Base-by-base conservation (phyloP, 352 stramenopile genomes). In the Globisporangium paddicum region DNA sequence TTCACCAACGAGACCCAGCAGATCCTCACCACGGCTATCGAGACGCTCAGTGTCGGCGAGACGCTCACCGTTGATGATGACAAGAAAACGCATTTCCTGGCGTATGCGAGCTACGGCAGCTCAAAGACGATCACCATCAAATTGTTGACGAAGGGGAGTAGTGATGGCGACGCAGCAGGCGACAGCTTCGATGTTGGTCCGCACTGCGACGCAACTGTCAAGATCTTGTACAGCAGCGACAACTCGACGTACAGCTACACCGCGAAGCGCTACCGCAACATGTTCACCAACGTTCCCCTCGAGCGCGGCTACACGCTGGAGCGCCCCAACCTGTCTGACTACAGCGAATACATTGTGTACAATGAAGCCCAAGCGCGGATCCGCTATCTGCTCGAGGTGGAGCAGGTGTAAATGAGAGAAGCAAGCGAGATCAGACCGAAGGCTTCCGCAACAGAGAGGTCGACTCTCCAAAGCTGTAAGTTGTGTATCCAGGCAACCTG, bases 201-300 rank as follows among this genome's bases (percentile, higher is more conserved):
- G 44, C 72, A 63, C 63, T 77, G 64, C 13, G 66, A 72, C 28
- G 53, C 44, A 1, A 59, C 58, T 1, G 28, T 69, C 25, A 56
- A 58, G 35, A 48, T 72, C 19, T 38, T 58, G 25, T 74, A 66
- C 46, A 69, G 35, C 9, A 19, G 35, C 8, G 58, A 55, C 23
- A 5, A 55, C 2, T 51, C 63, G 7, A 41, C 51, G 19, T 73
- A 79, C 28, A 66, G 58, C 16, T 90, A 77, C 67, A 55, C 63
- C 13, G 69, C 54, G 32, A 84, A 87, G 66, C 71, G 80, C 2
- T 78, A 86, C 55, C 77, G 75, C 51, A 87, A 87, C 56, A 62
- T 67, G 14, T 65, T 62, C 53, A 28, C 46, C 32, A 56, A 28
- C 5, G 67, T 58, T 1, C 40, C 55, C 0, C 1, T 75, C 2